Conservation (phyloP, 139 green algal genomes). For the Pedinophyceae sp. region DNA sequence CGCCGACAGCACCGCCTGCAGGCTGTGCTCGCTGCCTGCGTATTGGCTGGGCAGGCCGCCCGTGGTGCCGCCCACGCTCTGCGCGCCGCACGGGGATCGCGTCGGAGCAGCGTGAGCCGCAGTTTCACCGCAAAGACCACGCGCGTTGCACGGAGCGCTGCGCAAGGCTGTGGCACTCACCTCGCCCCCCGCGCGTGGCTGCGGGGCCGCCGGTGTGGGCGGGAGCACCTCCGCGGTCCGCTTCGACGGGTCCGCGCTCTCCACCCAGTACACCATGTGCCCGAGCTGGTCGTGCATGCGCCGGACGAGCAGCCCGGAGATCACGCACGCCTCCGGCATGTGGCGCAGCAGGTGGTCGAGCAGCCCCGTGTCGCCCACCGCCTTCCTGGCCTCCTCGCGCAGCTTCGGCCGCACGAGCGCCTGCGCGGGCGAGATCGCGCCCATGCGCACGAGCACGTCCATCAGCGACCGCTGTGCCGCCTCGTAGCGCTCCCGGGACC, state of each 20-base stretch:
- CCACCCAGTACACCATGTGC: conserved; percentile 45
- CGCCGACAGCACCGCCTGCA: not conserved
- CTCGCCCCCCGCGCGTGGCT: not conserved
- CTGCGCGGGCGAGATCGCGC: conserved; percentile 11
- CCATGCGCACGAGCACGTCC: conserved; percentile 16
- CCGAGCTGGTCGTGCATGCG: conserved; percentile 35
- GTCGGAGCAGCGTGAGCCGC: not conserved
- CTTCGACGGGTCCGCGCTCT: conserved; percentile 1
- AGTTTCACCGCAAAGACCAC: not conserved
- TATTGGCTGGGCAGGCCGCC: not conserved
- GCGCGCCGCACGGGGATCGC: not conserved
- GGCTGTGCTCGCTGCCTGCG: too few relatives aligned
- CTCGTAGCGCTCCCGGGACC: conserved; percentile 23
- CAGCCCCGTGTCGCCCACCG: conserved; percentile 35
- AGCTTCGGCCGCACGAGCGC: conserved; percentile 27
- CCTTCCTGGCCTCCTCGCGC: conserved; percentile 32
- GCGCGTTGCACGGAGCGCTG: not conserved
- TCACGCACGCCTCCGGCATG: conserved; percentile 26
- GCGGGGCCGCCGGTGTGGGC: not conserved
- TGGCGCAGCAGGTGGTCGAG: conserved; percentile 52
- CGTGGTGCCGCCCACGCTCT: too few relatives aligned
- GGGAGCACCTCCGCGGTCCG: not conserved
- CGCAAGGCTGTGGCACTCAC: not conserved
- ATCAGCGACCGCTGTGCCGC: conserved; percentile 27
- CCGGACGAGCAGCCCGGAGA: conserved; percentile 17